These are phyloP conservation scores for Coelastrella sp. DNA, from an alignment of 139 green algal species.

Conservation along the genomic window DNA sequence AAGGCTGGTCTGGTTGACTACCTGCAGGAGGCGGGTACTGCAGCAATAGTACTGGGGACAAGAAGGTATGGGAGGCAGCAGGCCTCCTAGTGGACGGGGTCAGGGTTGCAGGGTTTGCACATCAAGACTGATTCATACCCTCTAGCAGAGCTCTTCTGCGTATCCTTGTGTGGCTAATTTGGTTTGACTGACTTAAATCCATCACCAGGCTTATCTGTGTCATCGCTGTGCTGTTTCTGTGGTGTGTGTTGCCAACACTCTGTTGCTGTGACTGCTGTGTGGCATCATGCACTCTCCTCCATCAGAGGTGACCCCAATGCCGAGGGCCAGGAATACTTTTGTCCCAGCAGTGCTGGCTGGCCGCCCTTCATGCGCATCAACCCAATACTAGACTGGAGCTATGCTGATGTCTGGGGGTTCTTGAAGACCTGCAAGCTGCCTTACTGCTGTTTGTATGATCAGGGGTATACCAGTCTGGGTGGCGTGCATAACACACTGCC, in stretches of 20 bases:
- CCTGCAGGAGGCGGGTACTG: conserved; percentile 54
- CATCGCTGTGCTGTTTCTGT: too few species aligned
- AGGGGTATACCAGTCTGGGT: conserved; percentile 90
- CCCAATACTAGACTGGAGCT: conserved; percentile 94
- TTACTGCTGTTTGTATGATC: conserved; percentile 94
- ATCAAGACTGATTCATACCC: too few species aligned
- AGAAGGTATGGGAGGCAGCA: too few species aligned
- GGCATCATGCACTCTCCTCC: too few species aligned
- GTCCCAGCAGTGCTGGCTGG: conserved; percentile 87
- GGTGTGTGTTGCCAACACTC: too few species aligned
- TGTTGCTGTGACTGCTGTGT: neutral
- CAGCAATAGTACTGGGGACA: conserved; percentile 87
- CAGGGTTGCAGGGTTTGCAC: too few species aligned
- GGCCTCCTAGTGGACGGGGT: too few species aligned
- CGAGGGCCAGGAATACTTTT: conserved; percentile 87
- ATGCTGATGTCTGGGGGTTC: conserved; percentile 95
- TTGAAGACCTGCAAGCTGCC: conserved; percentile 64
- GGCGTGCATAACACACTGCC: conserved; percentile 76
- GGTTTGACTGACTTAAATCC: too few species aligned
- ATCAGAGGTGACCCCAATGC: conserved; percentile 91
- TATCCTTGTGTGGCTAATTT: too few species aligned
- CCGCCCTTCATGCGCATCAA: conserved; percentile 98
- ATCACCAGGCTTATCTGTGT: too few species aligned
- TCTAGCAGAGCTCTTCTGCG: too few species aligned
- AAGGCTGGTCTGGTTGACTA: conserved; percentile 75